Percentiles rank a stretch among this genome's conserved stretches.
phyloP scores from a whole-genome alignment of 2,329 filamentous ascomycete genomes.

The Fusarium temperatum region DNA sequence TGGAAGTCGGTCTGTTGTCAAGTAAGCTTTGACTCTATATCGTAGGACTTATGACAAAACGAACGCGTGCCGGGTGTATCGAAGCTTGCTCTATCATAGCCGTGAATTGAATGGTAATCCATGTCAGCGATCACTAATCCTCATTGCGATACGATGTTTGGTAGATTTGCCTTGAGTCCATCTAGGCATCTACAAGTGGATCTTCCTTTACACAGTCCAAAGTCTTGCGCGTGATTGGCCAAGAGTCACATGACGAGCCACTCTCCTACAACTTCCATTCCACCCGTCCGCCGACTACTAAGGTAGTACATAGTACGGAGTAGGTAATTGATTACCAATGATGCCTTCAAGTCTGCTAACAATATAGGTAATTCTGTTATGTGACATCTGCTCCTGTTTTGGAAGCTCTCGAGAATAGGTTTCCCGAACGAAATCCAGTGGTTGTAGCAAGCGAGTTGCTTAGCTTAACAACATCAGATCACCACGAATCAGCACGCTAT shows the following conservation, averaged over 20 bases:
- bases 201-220: neutral
- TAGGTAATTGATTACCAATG: neutral
- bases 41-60: constrained; percentile 41
- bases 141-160: constrained; percentile 34
- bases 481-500: neutral
- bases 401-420: neutral
- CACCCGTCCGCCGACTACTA: too few relatives aligned
- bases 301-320: neutral
- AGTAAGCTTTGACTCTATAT: constrained; percentile 21
- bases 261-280: neutral
- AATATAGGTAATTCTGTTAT: neutral
- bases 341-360: neutral
- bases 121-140: constrained; percentile 49
- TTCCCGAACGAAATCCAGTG: neutral
- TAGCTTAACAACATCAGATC: constrained; percentile 12
- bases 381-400: neutral
- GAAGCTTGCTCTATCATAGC: constrained; percentile 69
- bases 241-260: constrained; percentile 27
- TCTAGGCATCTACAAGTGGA: constrained; percentile 22
- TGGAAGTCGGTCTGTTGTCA: constrained; percentile 72
- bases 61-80: constrained; percentile 62
- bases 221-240: neutral
- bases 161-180: constrained; percentile 20
- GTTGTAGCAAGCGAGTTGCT: neutral
- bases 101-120: constrained; percentile 69